Evolutionary conservation across 2,329 filamentous ascomycete genomes (phyloP), one percentile per base, ranked within the genome.

Genomic region (Trichophyton equinum): DNA sequence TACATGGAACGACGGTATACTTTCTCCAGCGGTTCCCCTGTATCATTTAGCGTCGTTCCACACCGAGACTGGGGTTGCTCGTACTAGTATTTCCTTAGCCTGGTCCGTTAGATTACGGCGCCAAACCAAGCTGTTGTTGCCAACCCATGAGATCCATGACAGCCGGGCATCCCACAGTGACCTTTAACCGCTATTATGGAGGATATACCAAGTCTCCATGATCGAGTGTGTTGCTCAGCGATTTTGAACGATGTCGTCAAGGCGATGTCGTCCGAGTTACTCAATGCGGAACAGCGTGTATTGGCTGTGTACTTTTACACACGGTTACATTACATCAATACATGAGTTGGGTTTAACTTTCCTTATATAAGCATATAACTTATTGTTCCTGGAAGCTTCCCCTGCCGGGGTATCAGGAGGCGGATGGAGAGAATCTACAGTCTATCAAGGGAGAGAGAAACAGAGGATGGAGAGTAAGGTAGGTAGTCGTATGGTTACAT

Each of bases 11-110:
- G 49, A 53, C 27, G 25, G 49, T 30, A 53, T 53, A 53, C 49
- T n/a, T 53, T 27, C 49, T 53, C 55, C 33, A 57, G 55, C 55
- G 30, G 55, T 57, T 57, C 55, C 55, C 55, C 55, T 57, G 55
- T 57, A 44, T 57, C 55, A 57, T 57, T 57, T 44, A 40, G 33
- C 20, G 55, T 33, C 8, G 33, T 57, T 57, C 55, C 55, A 57
- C 55, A 53, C 22, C 5, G 4, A 11, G 49, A 53, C 27, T 53
- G 49, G 49, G 49, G 49, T 44, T 22, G 9, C 55, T 57, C 55
- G 55, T 57, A 40, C 55, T 18, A 40, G 55, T 57, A 57, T 57
- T 57, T 53, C 49, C 13, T 53, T 53, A 53, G 49, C 49, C 13
- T 30, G 27, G 15, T 25, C 9, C n/a, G 13, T 13, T 33, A 15